phyloP scores from a whole-genome alignment of 1,284 basidiomycete species.

The Cryptococcus sp. region DNA sequence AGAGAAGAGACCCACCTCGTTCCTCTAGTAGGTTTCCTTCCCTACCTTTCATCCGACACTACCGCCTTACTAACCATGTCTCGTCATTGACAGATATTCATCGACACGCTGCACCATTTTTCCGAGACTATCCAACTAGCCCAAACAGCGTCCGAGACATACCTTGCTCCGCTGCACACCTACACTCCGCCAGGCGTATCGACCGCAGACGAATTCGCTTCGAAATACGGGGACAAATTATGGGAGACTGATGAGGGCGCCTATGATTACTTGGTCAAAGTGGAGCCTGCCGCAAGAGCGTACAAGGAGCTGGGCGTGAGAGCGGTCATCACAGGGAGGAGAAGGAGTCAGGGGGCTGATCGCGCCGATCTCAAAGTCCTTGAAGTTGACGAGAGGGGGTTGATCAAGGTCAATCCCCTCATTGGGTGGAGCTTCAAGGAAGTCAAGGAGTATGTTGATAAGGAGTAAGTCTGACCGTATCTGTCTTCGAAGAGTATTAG shows the following conservation, averaged over 20 bases:
- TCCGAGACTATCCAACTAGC: constrained; percentile 87
- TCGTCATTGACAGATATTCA: constrained; percentile 64
- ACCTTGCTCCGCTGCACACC: constrained; percentile 71
- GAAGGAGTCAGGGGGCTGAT: constrained; percentile 87
- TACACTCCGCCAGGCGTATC: constrained; percentile 77
- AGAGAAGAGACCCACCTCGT: constrained; percentile 54
- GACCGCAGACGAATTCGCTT: constrained; percentile 74
- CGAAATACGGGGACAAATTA: constrained; percentile 73
- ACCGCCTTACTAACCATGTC: background rate
- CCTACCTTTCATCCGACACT: too few species aligned
- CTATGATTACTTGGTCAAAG: constrained; percentile 95
- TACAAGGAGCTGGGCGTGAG: constrained; percentile 79
- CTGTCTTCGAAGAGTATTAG: background rate
- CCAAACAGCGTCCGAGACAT: constrained; percentile 73
- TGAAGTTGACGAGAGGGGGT: constrained; percentile 87
- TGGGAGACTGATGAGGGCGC: constrained; percentile 88
- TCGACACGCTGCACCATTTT: constrained; percentile 98
- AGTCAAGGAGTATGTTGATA: constrained; percentile 82
- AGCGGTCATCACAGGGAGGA: constrained; percentile 90
- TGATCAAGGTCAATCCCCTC: constrained; percentile 94
- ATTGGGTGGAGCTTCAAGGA: constrained; percentile 85
- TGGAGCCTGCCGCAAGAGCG: constrained; percentile 88
- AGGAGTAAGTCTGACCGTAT: constrained; percentile 60
- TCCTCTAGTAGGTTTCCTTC: constrained; percentile 44
- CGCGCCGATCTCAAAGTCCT: constrained; percentile 79